Evolutionary conservation across 768 basidiomycete genomes (phyloP).

Genomic region (Trametes cingulata): DNA sequence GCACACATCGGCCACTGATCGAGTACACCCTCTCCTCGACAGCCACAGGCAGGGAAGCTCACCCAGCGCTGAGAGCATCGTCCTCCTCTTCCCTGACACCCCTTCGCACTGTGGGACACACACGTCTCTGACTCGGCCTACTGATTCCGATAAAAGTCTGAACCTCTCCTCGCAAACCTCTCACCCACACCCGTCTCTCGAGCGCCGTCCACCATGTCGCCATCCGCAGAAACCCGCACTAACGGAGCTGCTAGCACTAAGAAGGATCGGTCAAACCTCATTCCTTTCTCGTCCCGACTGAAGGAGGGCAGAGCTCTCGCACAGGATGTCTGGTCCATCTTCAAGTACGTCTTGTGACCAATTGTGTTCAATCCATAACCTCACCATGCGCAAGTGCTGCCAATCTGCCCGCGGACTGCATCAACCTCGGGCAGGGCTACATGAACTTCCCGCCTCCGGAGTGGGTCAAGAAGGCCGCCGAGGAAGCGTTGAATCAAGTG

Average conservation of each 20-base stretch:
- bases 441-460: conserved; percentile 90
- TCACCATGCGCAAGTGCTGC: conserved; percentile 54
- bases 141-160: conserved; percentile 2
- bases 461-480: conserved; percentile 77
- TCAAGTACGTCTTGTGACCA: conserved; percentile 56
- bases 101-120: conserved; percentile 10
- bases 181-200: conserved; percentile 21
- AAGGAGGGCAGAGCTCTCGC: conserved; percentile 74
- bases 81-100: neutral
- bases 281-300: conserved; percentile 73
- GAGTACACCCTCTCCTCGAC: neutral
- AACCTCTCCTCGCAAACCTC: neutral
- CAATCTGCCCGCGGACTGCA: conserved; percentile 87
- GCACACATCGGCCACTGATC: neutral
- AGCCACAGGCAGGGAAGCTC: neutral
- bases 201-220: conserved; percentile 7
- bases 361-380: neutral
- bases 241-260: conserved; percentile 20
- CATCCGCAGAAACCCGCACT: conserved; percentile 13
- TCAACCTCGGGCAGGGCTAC: conserved; percentile 90
- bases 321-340: conserved; percentile 91
- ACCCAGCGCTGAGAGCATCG: neutral
- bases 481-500: conserved; percentile 61
- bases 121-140: conserved; percentile 1
- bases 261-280: conserved; percentile 37